A percentile compares a stretch with the other conserved stretches of the same genome.
phyloP scores from a whole-genome alignment of 768 basidiomycete species.

The Cystofilobasidium ferigula region DNA sequence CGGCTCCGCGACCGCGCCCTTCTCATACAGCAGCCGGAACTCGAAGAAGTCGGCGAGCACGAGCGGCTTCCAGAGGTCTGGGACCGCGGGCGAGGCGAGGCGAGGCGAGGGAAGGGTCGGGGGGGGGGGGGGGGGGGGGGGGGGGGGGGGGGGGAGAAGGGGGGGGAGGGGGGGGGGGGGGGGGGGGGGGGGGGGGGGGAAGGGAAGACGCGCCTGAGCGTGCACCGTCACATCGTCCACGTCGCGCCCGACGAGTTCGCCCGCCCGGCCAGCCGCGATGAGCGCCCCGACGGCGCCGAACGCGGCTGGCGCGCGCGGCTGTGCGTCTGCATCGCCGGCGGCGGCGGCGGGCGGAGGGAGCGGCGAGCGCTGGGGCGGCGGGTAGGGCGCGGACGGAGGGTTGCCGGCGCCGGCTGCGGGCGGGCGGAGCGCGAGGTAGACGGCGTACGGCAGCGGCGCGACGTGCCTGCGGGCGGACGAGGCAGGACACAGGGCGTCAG shows the following conservation, averaged over 20 bases:
- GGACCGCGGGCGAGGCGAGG: no score
- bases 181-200: no score
- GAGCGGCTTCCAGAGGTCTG: conserved; percentile 17
- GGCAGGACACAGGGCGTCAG: no score
- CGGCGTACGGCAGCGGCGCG: not conserved
- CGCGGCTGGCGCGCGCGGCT: not conserved
- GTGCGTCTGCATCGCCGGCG: not conserved
- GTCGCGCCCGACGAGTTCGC: not conserved
- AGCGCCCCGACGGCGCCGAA: not conserved
- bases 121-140: no score
- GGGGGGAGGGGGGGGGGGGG: no score
- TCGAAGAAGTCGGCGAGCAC: conserved; percentile 21
- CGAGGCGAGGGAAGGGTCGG: no score
- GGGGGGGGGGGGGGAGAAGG: no score
- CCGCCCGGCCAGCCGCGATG: not conserved
- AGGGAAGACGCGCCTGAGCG: no score
- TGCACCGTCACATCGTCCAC: not conserved
- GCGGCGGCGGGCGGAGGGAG: not conserved
- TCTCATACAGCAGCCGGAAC: conserved; percentile 21
- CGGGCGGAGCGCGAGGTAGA: not conserved
- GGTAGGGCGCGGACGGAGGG: not conserved
- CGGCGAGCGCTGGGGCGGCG: not conserved
- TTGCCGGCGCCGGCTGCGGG: not conserved
- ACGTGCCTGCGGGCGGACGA: no score
- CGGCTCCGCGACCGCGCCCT: conserved; percentile 16